Evolutionary conservation across 179 eudicot genomes (phyloP), one percentile per base, ranked within the genome.

Genomic region (Sideroxylon spinosum): DNA sequence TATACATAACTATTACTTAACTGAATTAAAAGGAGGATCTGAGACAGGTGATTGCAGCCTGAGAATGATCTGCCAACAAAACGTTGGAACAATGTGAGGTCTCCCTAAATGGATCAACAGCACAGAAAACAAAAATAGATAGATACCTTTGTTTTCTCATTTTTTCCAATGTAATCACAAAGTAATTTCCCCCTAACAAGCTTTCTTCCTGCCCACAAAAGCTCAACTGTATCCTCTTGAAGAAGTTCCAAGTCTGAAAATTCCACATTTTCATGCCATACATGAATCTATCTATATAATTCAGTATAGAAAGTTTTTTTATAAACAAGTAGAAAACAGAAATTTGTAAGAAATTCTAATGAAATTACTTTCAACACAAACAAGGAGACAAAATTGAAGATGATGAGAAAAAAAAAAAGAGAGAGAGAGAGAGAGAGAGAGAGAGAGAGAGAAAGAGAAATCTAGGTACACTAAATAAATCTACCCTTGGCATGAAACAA

Each of bases 91-190:
- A 6, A 19, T 12, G 29, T 66, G 56, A 74, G 55, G 14, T 23
- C 53, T 37, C 11, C 56, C 29, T 37, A 44, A 74, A 60, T 26
- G 3, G 68, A 52, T 25, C 3, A 61, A 25, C 11, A 52, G 11
- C 4, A 7, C 37, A 52, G 59, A 14, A 10, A 25, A 71, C 44
- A 26, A 25, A 17, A 52, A 71, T 71, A 44, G 28, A 46, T 6
- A n/a, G 14, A 23, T 78, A 57, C 80, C 80, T 78, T 78, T 59
- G 68, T 78, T 46, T 69, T 78, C 62, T 78, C 80, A 20, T 68
- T 65, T 65, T 53, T 76, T 52, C 80, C 80, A 32, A 78, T 57
- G 69, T 68, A 78, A 59, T 78, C 68, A 69, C 66, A 53, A n/a
- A 78, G 25, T 11, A 28, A 49, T 56, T 78, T 78, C 7, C 75